Conservation (phyloP, 306 rosid species). For the Medicago truncatula region MtrunA17r5.0-ANR NC_053044.1:38504501-38505000, state of each 20-base stretch:
- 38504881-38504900: background rate
- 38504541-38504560: constrained; percentile 86
- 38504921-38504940: background rate
- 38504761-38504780: constrained; percentile 29
- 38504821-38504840: background rate
- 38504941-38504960: background rate
- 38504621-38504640: constrained; percentile 31
- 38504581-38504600: constrained; percentile 64
- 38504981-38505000: constrained; percentile 9
- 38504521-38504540: constrained; percentile 66
- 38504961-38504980: constrained; percentile 7
- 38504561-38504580: constrained; percentile 83
- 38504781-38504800: constrained; percentile 3
- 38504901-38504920: background rate
- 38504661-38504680: constrained; percentile 62
- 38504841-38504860: constrained; percentile 13
- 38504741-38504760: constrained; percentile 20
- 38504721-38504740: constrained; percentile 52
- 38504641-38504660: constrained; percentile 57
- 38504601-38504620: constrained; percentile 27
- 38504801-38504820: constrained; percentile 10
- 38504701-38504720: constrained; percentile 69
- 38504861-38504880: background rate
- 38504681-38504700: constrained; percentile 79
- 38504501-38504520: constrained; percentile 7